These are phyloP conservation scores for Phytophthora cryptogea DNA, from an alignment of 352 stramenopile species.

Conservation along the genomic window DNA sequence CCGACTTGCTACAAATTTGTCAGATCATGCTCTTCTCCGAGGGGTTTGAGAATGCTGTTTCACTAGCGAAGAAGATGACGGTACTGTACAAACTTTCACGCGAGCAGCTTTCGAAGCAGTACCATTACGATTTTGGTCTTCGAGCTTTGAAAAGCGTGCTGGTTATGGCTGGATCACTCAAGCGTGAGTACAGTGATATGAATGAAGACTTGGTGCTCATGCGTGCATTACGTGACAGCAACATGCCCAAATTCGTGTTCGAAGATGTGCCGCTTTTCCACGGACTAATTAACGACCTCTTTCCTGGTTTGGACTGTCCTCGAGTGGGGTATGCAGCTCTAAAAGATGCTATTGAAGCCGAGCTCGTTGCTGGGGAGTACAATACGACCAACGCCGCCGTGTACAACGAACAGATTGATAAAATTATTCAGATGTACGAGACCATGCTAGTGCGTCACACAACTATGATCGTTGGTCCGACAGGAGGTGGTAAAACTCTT, in stretches of 20 bases:
- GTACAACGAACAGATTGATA: conserved; percentile 94
- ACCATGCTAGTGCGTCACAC: conserved; percentile 96
- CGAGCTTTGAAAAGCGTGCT: conserved; percentile 94
- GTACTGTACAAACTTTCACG: conserved; percentile 95
- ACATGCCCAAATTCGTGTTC: conserved; percentile 98
- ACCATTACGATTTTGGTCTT: conserved; percentile 96
- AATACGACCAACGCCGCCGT: conserved; percentile 70
- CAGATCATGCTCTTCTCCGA: conserved; percentile 96
- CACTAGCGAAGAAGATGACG: conserved; percentile 93
- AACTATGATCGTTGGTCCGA: conserved; percentile 96
- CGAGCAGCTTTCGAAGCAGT: conserved; percentile 95
- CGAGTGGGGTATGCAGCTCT: conserved; percentile 92
- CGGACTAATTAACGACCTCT: conserved; percentile 95
- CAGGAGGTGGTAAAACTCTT: conserved; percentile 92
- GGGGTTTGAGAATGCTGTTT: conserved; percentile 91
- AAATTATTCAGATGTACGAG: conserved; percentile 98
- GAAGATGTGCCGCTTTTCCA: conserved; percentile 95
- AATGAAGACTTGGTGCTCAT: conserved; percentile 95
- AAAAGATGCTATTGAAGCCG: conserved; percentile 86
- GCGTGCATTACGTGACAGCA: conserved; percentile 93
- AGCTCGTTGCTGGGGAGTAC: conserved; percentile 87
- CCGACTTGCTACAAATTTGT: conserved; percentile 92
- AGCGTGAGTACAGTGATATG: conserved; percentile 93
- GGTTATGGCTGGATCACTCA: conserved; percentile 93
- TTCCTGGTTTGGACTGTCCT: conserved; percentile 93